Conservation (phyloP, 495 filamentous ascomycete genomes). For the Talaromyces trachyspermus region DNA sequence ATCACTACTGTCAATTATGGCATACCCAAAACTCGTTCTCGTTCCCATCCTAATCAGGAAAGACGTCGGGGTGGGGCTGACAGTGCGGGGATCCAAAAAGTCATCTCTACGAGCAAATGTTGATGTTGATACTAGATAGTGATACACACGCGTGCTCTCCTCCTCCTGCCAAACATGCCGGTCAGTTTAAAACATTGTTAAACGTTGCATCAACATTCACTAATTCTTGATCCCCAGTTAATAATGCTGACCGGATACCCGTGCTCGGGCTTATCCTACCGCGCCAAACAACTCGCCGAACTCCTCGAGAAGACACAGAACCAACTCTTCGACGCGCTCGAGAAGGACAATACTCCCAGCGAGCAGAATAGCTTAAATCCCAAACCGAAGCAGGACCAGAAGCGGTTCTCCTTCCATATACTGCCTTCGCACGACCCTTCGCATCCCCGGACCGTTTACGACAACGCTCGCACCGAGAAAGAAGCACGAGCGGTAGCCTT, state of each 20-base stretch:
- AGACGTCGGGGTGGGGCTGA: no score
- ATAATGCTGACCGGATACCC: constrained; percentile 90
- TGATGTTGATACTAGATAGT: no score
- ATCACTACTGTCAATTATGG: no score
- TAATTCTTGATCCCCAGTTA: constrained; percentile 48
- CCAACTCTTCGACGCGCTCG: constrained; percentile 43
- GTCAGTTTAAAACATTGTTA: neutral
- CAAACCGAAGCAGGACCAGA: constrained; percentile 35
- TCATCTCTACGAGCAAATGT: no score
- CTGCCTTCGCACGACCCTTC: constrained; percentile 50
- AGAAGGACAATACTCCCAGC: neutral
- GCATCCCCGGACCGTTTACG: constrained; percentile 40
- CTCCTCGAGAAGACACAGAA: constrained; percentile 34
- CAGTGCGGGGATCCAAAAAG: no score
- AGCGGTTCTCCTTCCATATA: constrained; percentile 44
- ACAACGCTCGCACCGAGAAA: constrained; percentile 70
- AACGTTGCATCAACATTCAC: neutral
- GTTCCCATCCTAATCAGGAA: no score
- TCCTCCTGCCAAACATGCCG: constrained; percentile 1
- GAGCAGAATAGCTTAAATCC: constrained; percentile 26
- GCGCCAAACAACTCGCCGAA: constrained; percentile 67
- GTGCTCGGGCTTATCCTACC: constrained; percentile 84
- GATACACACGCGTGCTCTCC: neutral
- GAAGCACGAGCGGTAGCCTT: constrained; percentile 82
- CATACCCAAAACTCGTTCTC: no score